phyloP scores from a whole-genome alignment of 768 basidiomycete species.

The Boletus fagicola region DNA sequence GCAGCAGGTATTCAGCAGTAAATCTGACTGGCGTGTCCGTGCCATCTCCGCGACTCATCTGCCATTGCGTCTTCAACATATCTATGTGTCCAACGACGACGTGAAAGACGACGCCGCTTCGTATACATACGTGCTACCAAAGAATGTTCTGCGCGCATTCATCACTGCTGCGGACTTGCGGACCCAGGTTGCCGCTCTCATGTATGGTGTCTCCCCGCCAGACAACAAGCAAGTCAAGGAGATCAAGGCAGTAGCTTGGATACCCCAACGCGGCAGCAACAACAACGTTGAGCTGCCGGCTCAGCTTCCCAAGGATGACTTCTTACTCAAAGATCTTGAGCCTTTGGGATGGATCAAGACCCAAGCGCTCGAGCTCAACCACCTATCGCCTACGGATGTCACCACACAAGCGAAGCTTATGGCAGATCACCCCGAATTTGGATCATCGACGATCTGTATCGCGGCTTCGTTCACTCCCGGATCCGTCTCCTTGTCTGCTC shows the following conservation, averaged over 20 bases:
- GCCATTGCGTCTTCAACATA: constrained; percentile 93
- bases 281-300: constrained; percentile 89
- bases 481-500: constrained; percentile 92
- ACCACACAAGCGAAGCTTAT: constrained; percentile 95
- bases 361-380: constrained; percentile 87
- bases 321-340: constrained; percentile 91
- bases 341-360: constrained; percentile 97
- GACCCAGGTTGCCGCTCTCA: constrained; percentile 91
- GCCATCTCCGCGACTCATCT: constrained; percentile 97
- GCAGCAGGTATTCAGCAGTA: constrained; percentile 97
- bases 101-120: constrained; percentile 97
- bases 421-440: constrained; percentile 95
- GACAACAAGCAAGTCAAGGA: constrained; percentile 99
- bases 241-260: constrained; percentile 95
- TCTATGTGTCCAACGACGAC: constrained; percentile 98
- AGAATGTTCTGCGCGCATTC: constrained; percentile 94
- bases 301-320: constrained; percentile 91
- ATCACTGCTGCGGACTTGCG: constrained; percentile 91
- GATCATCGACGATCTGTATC: constrained; percentile 89
- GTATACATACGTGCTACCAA: constrained; percentile 94
- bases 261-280: constrained; percentile 96
- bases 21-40: constrained; percentile 99
- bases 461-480: constrained; percentile 97
- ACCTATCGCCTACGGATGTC: constrained; percentile 90
- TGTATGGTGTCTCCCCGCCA: constrained; percentile 90